phyloP scores from a whole-genome alignment of 202 grass and related monocot genomes.

The Zoysia matrella region DNA sequence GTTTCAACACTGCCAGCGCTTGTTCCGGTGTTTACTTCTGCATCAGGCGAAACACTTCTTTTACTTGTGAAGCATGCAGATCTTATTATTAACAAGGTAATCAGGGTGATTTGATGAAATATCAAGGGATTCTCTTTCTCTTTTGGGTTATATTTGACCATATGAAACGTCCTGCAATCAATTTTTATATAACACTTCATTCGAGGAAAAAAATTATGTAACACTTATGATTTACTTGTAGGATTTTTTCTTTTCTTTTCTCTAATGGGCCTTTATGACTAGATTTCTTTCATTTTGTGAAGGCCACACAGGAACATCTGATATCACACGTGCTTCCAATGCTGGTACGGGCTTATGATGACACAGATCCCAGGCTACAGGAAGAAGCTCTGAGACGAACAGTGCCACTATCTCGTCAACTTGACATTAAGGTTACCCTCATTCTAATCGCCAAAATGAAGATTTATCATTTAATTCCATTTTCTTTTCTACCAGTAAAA shows the following conservation, averaged over 20 bases:
- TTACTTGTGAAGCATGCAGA: conserved; percentile 93
- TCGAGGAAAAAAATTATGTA: not conserved
- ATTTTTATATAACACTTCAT: too few relatives aligned
- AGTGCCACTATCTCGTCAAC: conserved; percentile 74
- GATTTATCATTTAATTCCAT: conserved; percentile 24
- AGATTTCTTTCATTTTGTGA: conserved; percentile 33
- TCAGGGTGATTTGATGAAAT: conserved; percentile 30
- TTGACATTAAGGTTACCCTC: conserved; percentile 77
- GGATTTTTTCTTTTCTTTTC: conserved; percentile 26
- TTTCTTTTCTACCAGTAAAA: not conserved
- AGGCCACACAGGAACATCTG: conserved; percentile 87
- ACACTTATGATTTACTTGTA: conserved; percentile 1
- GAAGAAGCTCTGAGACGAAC: conserved; percentile 93
- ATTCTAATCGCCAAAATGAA: conserved; percentile 23
- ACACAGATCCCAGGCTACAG: conserved; percentile 94
- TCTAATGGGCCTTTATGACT: not conserved
- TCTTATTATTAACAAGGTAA: conserved; percentile 96
- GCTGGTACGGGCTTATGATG: conserved; percentile 95
- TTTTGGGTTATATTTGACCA: conserved; percentile 12
- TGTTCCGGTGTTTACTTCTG: conserved; percentile 94
- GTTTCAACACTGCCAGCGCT: conserved; percentile 93
- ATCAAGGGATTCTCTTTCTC: conserved; percentile 17
- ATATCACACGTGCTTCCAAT: conserved; percentile 86
- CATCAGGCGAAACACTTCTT: conserved; percentile 97
- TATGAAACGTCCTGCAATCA: not conserved